These are phyloP conservation scores for Coemansia javaensis DNA, from an alignment of 192 early-diverging fungal species.

Conservation along the genomic window DNA sequence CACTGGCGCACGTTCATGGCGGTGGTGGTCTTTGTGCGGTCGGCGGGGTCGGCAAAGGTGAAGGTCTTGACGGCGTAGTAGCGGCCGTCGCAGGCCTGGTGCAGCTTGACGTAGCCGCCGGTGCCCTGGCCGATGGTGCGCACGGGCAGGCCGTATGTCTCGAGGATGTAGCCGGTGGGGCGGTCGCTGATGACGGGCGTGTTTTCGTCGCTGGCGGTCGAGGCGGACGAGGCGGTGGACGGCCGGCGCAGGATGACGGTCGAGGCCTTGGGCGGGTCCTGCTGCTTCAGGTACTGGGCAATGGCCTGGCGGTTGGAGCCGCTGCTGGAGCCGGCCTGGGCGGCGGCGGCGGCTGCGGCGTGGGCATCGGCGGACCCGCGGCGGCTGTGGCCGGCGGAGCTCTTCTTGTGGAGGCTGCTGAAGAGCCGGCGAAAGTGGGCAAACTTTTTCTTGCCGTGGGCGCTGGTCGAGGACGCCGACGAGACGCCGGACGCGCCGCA, in stretches of 20 bases:
- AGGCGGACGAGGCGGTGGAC: conserved; percentile 39
- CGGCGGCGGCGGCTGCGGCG: not conserved
- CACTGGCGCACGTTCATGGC: conserved; percentile 43
- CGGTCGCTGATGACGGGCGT: conserved; percentile 48
- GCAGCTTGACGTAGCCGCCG: conserved; percentile 49
- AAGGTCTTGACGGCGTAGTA: conserved; percentile 52
- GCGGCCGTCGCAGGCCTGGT: conserved; percentile 46
- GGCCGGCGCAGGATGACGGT: conserved; percentile 47
- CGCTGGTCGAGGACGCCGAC: conserved; percentile 14
- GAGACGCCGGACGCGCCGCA: too few species aligned
- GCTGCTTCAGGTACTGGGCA: conserved; percentile 22
- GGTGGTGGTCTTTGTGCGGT: conserved; percentile 32
- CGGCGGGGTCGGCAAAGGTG: conserved; percentile 29
- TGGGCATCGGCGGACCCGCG: conserved; percentile 18
- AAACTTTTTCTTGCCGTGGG: conserved; percentile 51
- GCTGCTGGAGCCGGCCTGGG: too few species aligned
- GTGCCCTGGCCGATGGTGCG: conserved; percentile 51
- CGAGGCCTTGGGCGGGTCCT: conserved; percentile 34
- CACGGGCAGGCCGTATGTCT: conserved; percentile 43
- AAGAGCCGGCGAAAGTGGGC: conserved; percentile 49
- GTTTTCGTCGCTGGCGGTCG: conserved; percentile 46
- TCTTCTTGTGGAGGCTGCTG: conserved; percentile 41
- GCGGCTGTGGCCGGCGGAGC: conserved; percentile 36
- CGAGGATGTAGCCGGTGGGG: conserved; percentile 43
- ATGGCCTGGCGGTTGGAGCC: conserved; percentile 2